These are phyloP conservation scores for Plenodomus lindquistii DNA, from an alignment of 2,329 filamentous ascomycete genomes.

Conservation along the genomic window DNA sequence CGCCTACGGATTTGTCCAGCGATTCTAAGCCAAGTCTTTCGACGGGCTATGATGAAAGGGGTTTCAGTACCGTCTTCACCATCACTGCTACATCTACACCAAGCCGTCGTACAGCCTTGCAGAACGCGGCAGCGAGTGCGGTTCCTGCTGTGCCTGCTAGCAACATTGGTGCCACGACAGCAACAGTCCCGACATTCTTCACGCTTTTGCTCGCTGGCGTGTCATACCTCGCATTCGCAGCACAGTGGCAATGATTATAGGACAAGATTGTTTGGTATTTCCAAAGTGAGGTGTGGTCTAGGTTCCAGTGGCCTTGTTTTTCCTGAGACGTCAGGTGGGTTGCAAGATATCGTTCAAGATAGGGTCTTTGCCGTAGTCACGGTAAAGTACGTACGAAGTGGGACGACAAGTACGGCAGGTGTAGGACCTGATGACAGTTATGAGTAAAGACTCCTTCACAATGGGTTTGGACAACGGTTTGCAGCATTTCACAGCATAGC, in stretches of 20 bases:
- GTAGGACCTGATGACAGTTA: not conserved
- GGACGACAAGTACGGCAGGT: not conserved
- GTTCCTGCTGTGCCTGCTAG: conserved; percentile 12
- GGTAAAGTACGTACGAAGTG: not conserved
- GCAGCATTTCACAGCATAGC: not conserved
- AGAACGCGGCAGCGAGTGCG: conserved; percentile 9
- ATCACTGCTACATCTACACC: conserved; percentile 18
- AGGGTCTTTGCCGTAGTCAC: conserved; percentile 2
- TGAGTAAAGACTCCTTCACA: not conserved
- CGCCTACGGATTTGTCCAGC: conserved; percentile 33
- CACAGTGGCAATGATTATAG: not conserved
- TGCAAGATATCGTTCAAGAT: conserved; percentile 17
- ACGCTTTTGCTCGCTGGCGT: conserved; percentile 1
- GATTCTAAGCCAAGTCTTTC: conserved; percentile 42
- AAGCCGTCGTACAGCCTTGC: not conserved
- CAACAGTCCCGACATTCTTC: conserved; percentile 6
- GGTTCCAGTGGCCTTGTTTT: conserved; percentile 1
- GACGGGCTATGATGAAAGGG: conserved; percentile 54
- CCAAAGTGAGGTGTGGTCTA: conserved; percentile 4
- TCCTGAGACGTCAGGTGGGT: conserved; percentile 10
- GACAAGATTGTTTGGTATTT: not conserved
- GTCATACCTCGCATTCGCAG: not conserved
- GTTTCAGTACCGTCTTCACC: conserved; percentile 55
- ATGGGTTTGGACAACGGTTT: not conserved
- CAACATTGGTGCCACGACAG: conserved; percentile 1